A percentile compares a stretch with the other conserved stretches of the same genome.
Conservation (phyloP, 2,329 filamentous ascomycete genomes). For the Beauveria varroae region DNA sequence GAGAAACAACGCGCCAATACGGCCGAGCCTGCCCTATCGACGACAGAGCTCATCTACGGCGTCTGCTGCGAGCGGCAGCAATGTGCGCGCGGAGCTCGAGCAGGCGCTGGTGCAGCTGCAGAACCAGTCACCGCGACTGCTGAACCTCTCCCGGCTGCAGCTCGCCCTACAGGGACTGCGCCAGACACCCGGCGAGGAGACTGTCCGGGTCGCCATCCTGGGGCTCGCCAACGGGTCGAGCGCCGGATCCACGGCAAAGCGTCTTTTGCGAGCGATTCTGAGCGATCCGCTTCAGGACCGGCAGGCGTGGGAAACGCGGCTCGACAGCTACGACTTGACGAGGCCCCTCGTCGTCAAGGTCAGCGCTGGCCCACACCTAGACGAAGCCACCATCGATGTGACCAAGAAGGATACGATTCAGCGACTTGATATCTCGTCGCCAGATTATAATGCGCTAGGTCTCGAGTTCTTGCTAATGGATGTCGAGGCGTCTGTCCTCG, state of each 20-base stretch:
- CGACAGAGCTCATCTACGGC: conserved; percentile 16
- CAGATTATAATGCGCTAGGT: conserved; percentile 51
- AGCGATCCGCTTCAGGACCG: conserved; percentile 60
- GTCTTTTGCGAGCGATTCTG: conserved; percentile 60
- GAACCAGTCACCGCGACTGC: conserved; percentile 50
- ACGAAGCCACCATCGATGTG: conserved; percentile 23
- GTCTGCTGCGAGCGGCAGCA: conserved; percentile 11
- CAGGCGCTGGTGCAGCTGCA: conserved; percentile 53
- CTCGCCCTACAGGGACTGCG: conserved; percentile 60
- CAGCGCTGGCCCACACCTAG: conserved; percentile 35
- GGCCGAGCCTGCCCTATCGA: neutral
- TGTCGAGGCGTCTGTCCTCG: conserved; percentile 31
- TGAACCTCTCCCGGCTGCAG: conserved; percentile 63
- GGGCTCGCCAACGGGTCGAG: conserved; percentile 34
- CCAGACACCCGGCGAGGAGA: conserved; percentile 48
- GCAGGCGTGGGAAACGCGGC: conserved; percentile 58
- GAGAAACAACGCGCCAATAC: conserved; percentile 6
- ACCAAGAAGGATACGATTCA: conserved; percentile 35
- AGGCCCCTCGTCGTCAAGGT: conserved; percentile 51
- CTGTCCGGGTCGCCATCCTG: conserved; percentile 51
- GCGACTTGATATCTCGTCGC: conserved; percentile 57
- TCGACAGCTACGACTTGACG: conserved; percentile 43
- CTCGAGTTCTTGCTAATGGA: conserved; percentile 57
- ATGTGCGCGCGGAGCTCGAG: conserved; percentile 48
- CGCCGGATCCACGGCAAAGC: conserved; percentile 45